These are phyloP conservation scores for Penium margaritaceum DNA, from an alignment of 139 green algal genomes.

Conservation along the genomic window DNA sequence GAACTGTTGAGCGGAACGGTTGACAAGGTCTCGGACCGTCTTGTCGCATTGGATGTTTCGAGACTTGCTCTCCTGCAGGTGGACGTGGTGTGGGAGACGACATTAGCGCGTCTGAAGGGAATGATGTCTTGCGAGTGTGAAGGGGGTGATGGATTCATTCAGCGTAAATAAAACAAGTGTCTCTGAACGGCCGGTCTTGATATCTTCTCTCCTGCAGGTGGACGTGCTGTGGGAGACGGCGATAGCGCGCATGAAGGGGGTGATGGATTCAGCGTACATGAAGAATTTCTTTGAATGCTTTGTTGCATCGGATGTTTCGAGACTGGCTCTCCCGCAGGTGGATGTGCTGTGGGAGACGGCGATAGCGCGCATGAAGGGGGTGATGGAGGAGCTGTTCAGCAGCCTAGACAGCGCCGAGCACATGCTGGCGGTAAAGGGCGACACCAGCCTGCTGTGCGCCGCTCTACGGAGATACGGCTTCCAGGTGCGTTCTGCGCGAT, in stretches of 20 bases:
- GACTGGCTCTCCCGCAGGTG: slow-evolving; percentile 22
- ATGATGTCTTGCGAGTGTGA: no score
- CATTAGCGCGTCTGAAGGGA: slow-evolving; percentile 13
- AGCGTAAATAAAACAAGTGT: no score
- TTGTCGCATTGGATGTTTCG: no score
- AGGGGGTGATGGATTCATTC: no score
- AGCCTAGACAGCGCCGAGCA: slow-evolving; percentile 20
- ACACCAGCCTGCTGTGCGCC: slow-evolving; percentile 36
- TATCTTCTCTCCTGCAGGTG: no score
- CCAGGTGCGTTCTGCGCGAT: slow-evolving; percentile 26
- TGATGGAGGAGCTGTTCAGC: slow-evolving; percentile 46
- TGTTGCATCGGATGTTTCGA: no score
- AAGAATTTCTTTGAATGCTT: no score
- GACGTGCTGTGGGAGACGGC: slow-evolving; percentile 44
- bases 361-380: slow-evolving; percentile 14
- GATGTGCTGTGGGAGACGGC: slow-evolving; percentile 43
- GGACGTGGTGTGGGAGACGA: slow-evolving; percentile 41
- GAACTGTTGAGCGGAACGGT: no score
- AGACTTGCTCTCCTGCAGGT: slow-evolving; percentile 24
- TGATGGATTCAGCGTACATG: no score
- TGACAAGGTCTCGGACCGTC: no score
- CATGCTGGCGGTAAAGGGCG: slow-evolving; percentile 44
- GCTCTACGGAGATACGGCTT: slow-evolving; percentile 36
- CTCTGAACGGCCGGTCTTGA: slow-evolving; percentile 43
- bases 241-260: slow-evolving; percentile 14